Base-by-base conservation (phyloP, 2,329 filamentous ascomycete species). In the Beauveria sp. region DNA sequence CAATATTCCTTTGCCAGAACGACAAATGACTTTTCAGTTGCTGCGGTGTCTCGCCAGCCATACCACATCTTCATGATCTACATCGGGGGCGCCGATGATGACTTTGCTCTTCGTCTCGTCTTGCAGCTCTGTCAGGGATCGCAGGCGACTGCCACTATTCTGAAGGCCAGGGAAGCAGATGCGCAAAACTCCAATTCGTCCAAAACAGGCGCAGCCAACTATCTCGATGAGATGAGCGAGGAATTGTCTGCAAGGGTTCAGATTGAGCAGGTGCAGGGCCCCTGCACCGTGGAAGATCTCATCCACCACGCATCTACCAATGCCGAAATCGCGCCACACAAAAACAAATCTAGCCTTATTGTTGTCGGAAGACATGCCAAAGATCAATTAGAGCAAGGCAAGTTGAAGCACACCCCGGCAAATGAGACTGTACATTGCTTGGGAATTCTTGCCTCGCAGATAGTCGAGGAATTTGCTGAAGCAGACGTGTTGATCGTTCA, bases 21-120 rank as follows among this genome's bases (percentile, higher is more conserved):
- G 64, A 75, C 80, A 38, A 76, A 78, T n/a, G 84, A 88, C 58
- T 75, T 83, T 12, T 76, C 81, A 0, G 75, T 82, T 22, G 77
- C 81, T 1, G 85, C 88, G 0, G 80, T 86, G 5, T 78, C 80
- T 6, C 84, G 90, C 68, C 87, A 86, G 63, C 86, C 85, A 42
- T 91, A 96, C 70, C 91, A 93, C 70, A 82, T 98, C 66, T 93
- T 96, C 71, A 79, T 96, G 59, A 89, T 93, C 0, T 98, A 91
- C 74, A 87, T 96, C 63, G 93, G 93, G 20, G 90, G 90, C 9
- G 77, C 80, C 1, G 95, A 99, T 69, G 93, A 97, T 69, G 83
- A 86, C 8, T 84, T 88, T 5, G 93, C 92, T 0, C 80, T 98
- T 0, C 81, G 87, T 1, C 84, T 98, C 26, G 88, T 93, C 3